These are phyloP conservation scores for Mimosa pudica DNA, from an alignment of 306 rosid species.

Conservation along the genomic window DNA sequence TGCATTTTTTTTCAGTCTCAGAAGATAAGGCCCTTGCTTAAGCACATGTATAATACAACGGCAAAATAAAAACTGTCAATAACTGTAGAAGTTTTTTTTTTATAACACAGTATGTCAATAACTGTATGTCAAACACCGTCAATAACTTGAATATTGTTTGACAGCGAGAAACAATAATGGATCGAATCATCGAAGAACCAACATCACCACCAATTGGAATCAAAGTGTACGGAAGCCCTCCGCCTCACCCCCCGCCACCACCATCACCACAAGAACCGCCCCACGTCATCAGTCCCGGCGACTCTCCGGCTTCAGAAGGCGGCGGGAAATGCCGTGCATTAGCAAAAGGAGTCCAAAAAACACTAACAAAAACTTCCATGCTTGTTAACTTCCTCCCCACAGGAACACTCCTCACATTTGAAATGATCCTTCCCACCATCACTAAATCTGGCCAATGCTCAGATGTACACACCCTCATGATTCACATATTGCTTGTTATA, in stretches of 20 bases:
- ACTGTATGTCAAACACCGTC: too few relatives aligned
- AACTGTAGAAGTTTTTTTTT: background rate
- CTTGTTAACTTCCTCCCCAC: conserved; percentile 87
- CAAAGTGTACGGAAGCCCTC: conserved; percentile 58
- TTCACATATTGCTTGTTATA: conserved; percentile 44
- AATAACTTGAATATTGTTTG: too few relatives aligned
- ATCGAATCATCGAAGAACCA: background rate
- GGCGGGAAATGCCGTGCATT: conserved; percentile 56
- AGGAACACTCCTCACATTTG: conserved; percentile 75
- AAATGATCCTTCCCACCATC: conserved; percentile 77
- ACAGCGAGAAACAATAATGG: conserved; percentile 26
- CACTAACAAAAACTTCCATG: conserved; percentile 64
- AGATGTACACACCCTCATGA: conserved; percentile 50
- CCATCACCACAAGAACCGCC: background rate
- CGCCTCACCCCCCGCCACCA: conserved; percentile 21
- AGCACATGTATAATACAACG: background rate
- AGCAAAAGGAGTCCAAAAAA: conserved; percentile 81
- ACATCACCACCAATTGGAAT: conserved; percentile 41
- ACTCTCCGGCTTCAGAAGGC: background rate
- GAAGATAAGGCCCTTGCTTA: too few relatives aligned
- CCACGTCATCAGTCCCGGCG: background rate
- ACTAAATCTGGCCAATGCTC: conserved; percentile 63
- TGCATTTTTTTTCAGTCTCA: too few relatives aligned
- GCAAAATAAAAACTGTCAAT: background rate
- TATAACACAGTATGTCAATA: too few relatives aligned